Evolutionary conservation across 495 filamentous ascomycete genomes (phyloP).

Genomic region (Penicillium verhagenii): DNA sequence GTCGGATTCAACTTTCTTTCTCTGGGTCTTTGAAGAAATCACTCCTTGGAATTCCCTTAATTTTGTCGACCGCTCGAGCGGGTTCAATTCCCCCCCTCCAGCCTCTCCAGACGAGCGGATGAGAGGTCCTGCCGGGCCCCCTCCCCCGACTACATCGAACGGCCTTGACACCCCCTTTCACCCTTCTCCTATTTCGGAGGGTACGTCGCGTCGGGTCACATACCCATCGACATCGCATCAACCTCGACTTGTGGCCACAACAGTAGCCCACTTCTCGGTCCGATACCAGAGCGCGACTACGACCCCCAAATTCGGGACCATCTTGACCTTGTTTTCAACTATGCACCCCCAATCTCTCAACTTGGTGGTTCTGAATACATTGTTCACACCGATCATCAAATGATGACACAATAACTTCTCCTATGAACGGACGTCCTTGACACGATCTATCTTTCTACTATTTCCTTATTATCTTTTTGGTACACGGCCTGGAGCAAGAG

Average conservation of each 20-base stretch:
- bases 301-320: conserved; percentile 5
- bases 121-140: conserved; percentile 12
- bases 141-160: conserved; percentile 7
- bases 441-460: background rate
- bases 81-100: conserved; percentile 10
- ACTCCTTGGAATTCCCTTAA: conserved; percentile 2
- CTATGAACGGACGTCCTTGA: conserved; percentile 1
- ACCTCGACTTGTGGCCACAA: background rate
- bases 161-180: conserved; percentile 3
- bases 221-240: background rate
- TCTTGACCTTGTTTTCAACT: background rate
- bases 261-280: conserved; percentile 3
- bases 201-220: conserved; percentile 14
- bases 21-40: conserved; percentile 4
- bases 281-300: conserved; percentile 10
- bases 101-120: conserved; percentile 4
- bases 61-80: conserved; percentile 13
- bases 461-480: conserved; percentile 5
- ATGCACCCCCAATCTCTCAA: background rate
- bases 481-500: conserved; percentile 6
- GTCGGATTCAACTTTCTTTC: conserved; percentile 1
- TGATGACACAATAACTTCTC: background rate
- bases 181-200: conserved; percentile 10
- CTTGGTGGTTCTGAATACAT: background rate
- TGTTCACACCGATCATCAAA: background rate